Conservation (phyloP, 192 early-diverging fungal species). For the Coemansia furcata region DNA sequence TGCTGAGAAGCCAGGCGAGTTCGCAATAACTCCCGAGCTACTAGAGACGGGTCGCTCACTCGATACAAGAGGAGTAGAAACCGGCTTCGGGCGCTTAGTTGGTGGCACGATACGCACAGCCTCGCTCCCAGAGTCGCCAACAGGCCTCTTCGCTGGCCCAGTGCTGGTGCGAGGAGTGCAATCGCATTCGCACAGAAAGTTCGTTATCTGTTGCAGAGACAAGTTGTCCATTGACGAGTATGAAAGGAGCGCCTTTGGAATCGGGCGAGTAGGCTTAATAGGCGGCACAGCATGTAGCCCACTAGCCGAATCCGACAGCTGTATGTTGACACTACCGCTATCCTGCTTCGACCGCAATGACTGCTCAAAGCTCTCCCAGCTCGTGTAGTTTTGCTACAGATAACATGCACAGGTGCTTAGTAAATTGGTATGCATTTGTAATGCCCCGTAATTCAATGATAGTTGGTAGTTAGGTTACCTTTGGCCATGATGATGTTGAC, state of each 20-base stretch:
- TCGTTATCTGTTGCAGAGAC: not conserved
- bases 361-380: conserved; percentile 26
- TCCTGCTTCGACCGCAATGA: conserved; percentile 7
- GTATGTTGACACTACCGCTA: conserved; percentile 1
- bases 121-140: not conserved
- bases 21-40: too few relatives aligned
- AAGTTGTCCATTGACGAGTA: conserved; percentile 8
- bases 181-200: not conserved
- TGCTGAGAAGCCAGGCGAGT: not conserved
- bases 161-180: not conserved
- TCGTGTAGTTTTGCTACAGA: conserved; percentile 18
- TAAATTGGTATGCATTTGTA: not conserved
- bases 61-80: not conserved
- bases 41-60: not conserved
- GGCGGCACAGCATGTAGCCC: not conserved
- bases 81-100: not conserved
- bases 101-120: not conserved
- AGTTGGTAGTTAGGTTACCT: not conserved
- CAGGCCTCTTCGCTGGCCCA: not conserved
- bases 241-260: not conserved
- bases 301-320: not conserved
- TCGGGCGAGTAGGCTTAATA: not conserved
- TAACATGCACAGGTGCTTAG: not conserved
- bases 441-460: not conserved
- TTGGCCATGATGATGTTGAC: conserved; percentile 20